These are phyloP conservation scores for Cucurbitaria berberidis DNA, from an alignment of 2,329 filamentous ascomycete genomes.

Conservation along the genomic window DNA sequence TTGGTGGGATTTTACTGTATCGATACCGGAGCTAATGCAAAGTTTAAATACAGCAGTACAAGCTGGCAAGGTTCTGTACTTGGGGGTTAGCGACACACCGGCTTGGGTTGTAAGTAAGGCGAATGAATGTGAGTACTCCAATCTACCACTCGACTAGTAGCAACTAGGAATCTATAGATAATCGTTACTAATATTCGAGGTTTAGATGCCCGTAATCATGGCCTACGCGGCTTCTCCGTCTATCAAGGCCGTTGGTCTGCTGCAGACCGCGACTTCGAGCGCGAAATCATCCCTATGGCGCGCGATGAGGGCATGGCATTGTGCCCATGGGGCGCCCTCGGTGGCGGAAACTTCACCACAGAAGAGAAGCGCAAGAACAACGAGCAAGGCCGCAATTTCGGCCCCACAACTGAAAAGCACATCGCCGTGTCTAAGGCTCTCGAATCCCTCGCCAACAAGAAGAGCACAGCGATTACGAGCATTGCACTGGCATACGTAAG, in stretches of 20 bases:
- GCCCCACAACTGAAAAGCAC: conserved; percentile 56
- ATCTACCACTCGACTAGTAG: neutral
- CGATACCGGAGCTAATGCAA: conserved; percentile 49
- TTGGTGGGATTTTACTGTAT: conserved; percentile 51
- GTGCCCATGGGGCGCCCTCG: conserved; percentile 61
- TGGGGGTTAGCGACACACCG: conserved; percentile 48
- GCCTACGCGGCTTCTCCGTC: conserved; percentile 71
- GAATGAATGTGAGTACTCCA: conserved; percentile 49
- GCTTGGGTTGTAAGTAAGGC: conserved; percentile 55
- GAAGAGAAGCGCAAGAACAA: conserved; percentile 37
- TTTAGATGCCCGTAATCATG: conserved; percentile 68
- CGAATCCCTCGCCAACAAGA: conserved; percentile 63
- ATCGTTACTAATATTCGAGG: neutral
- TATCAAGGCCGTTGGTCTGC: conserved; percentile 71
- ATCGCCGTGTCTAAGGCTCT: conserved; percentile 62
- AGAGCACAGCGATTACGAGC: conserved; percentile 64
- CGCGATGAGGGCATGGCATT: conserved; percentile 67
- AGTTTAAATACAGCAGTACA: conserved; percentile 44
- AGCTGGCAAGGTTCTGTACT: conserved; percentile 48
- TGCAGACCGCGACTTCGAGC: conserved; percentile 69
- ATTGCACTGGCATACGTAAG: conserved; percentile 73
- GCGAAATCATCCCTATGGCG: conserved; percentile 72
- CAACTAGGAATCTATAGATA: neutral
- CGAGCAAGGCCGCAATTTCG: conserved; percentile 46
- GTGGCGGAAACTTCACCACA: conserved; percentile 53